Conservation (phyloP, 345 rosid species). For the Rhodomyrtus tomentosa region DNA sequence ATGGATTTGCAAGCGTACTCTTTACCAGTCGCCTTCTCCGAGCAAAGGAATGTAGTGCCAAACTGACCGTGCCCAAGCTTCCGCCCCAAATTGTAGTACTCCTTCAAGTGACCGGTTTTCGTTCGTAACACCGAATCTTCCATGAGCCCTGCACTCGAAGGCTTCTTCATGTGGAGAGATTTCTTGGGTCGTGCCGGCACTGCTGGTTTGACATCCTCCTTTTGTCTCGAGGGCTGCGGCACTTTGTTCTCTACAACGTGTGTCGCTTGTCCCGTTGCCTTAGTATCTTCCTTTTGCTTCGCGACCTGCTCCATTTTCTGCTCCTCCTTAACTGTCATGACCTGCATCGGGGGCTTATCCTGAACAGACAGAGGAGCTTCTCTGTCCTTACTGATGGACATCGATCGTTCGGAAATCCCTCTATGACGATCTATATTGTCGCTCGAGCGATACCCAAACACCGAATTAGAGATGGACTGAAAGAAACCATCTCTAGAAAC, state of each 20-base stretch:
- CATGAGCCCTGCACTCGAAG: constrained; percentile 43
- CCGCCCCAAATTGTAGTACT: constrained; percentile 49
- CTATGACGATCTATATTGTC: neutral
- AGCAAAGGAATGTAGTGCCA: constrained; percentile 75
- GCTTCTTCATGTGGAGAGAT: constrained; percentile 40
- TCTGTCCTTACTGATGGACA: neutral
- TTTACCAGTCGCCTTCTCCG: constrained; percentile 60
- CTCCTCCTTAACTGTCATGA: neutral
- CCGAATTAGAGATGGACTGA: constrained; percentile 15
- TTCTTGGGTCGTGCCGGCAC: constrained; percentile 1
- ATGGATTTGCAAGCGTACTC: constrained; percentile 89
- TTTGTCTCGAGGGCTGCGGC: neutral
- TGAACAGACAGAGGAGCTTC: constrained; percentile 5
- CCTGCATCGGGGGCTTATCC: neutral
- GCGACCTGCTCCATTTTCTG: constrained; percentile 12
- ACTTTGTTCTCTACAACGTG: neutral
- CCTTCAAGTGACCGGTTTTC: constrained; percentile 60
- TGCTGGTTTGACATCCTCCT: constrained; percentile 1
- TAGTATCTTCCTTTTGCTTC: constrained; percentile 1
- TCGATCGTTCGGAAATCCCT: neutral
- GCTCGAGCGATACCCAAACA: constrained; percentile 14
- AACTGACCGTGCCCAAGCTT: constrained; percentile 88
- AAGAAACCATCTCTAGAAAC: constrained; percentile 10
- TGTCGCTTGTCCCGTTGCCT: neutral
- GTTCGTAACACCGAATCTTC: constrained; percentile 46